Percentiles rank a stretch among this genome's conserved stretches.
These are phyloP conservation scores for Teratosphaeria viscida DNA, from an alignment of 2,329 filamentous ascomycete genomes.

Conservation along the genomic window DNA sequence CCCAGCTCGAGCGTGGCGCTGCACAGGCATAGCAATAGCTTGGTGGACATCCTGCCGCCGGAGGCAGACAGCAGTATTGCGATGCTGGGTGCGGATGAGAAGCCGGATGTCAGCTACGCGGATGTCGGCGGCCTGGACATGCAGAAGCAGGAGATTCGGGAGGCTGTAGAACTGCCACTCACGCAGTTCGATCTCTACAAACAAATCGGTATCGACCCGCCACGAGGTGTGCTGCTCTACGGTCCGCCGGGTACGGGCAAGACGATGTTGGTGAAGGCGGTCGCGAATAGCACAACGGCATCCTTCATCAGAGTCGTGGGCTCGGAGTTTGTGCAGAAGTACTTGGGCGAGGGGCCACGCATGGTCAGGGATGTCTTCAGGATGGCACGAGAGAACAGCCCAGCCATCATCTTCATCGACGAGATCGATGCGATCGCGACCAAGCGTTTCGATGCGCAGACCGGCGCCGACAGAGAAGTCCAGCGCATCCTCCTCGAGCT, in stretches of 20 bases:
- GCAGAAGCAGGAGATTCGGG: slow-evolving; percentile 99
- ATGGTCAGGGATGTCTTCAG: slow-evolving; percentile 99
- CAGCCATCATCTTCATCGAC: slow-evolving; percentile 98
- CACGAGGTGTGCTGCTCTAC: slow-evolving; percentile 89
- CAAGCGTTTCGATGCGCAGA: slow-evolving; percentile 98
- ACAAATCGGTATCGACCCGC: slow-evolving; percentile 97
- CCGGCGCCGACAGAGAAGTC: slow-evolving; percentile 92
- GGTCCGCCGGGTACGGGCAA: slow-evolving; percentile 93
- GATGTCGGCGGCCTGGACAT: slow-evolving; percentile 97
- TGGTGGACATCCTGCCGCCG: slow-evolving; percentile 96
- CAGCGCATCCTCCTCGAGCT: slow-evolving; percentile 96
- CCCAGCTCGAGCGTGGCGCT: slow-evolving; percentile 94
- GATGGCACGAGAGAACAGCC: slow-evolving; percentile 97
- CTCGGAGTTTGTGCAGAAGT: slow-evolving; percentile 98
- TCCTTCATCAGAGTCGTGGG: slow-evolving; percentile 98
- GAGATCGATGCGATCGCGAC: slow-evolving; percentile 98
- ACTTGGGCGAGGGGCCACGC: slow-evolving; percentile 89
- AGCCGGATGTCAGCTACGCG: slow-evolving; percentile 95
- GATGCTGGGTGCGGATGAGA: slow-evolving; percentile 93
- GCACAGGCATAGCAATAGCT: slow-evolving; percentile 94
- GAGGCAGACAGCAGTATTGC: slow-evolving; percentile 98
- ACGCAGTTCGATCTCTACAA: slow-evolving; percentile 98
- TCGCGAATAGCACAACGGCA: slow-evolving; percentile 94
- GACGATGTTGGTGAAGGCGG: slow-evolving; percentile 96
- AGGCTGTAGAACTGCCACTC: slow-evolving; percentile 91